These are phyloP conservation scores for Aurinia saxatilis DNA, from an alignment of 345 rosid species.

Conservation along the genomic window DNA sequence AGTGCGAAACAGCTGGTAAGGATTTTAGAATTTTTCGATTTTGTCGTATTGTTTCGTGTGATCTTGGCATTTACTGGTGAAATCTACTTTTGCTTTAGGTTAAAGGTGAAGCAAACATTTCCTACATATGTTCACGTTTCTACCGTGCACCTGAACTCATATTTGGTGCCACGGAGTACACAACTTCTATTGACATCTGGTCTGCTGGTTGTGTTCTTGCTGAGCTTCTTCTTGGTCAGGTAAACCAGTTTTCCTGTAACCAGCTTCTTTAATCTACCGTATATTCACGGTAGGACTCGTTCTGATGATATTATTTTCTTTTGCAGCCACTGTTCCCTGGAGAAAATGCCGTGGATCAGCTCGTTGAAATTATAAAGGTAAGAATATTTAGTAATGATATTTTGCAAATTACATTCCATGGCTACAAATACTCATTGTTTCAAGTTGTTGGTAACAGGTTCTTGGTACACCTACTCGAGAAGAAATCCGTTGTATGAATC, in stretches of 20 bases:
- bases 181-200: conserved; percentile 69
- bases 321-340: conserved; percentile 85
- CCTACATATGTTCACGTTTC: conserved; percentile 63
- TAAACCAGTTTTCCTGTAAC: background rate
- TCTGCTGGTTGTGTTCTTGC: conserved; percentile 78
- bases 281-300: background rate
- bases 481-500: conserved; percentile 95
- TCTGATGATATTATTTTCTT: background rate
- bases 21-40: background rate
- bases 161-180: conserved; percentile 65
- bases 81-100: conserved; percentile 39
- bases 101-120: conserved; percentile 56
- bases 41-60: background rate
- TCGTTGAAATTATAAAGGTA: conserved; percentile 94
- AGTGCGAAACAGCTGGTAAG: conserved; percentile 88
- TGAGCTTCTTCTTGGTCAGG: conserved; percentile 71
- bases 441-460: conserved; percentile 38
- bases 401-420: background rate
- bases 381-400: background rate
- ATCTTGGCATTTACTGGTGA: background rate
- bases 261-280: background rate
- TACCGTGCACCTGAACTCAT: conserved; percentile 72
- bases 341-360: conserved; percentile 91
- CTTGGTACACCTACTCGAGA: conserved; percentile 94
- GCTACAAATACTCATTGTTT: conserved; percentile 10